Evolutionary conservation across 2,329 filamentous ascomycete species (phyloP).

Genomic region (Dryadomyces quercivorus): DNA sequence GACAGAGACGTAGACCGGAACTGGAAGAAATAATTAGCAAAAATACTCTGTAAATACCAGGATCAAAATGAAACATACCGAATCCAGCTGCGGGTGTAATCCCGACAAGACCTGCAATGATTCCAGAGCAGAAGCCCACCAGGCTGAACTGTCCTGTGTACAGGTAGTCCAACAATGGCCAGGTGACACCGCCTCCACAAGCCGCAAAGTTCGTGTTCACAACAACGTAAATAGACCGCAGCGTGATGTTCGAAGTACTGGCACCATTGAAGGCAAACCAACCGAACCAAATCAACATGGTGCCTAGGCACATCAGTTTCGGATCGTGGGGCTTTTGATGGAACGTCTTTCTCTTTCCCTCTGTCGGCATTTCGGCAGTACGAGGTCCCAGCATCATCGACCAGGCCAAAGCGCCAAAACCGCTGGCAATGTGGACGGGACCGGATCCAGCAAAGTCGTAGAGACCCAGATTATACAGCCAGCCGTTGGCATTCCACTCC

Average conservation of each 20-base stretch:
- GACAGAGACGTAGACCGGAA: conserved; percentile 37
- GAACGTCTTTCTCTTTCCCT: conserved; percentile 29
- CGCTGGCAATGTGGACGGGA: conserved; percentile 51
- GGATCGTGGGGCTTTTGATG: conserved; percentile 48
- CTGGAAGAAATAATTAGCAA: conserved; percentile 1
- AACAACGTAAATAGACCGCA: conserved; percentile 41
- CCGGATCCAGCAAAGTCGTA: conserved; percentile 51
- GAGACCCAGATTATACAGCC: conserved; percentile 45
- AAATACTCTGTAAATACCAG: too few species aligned
- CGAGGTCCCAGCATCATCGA: conserved; percentile 42
- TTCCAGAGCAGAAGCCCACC: conserved; percentile 39
- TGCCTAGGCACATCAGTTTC: conserved; percentile 50
- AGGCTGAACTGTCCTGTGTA: conserved; percentile 34
- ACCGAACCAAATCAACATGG: conserved; percentile 53
- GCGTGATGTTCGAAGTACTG: conserved; percentile 35
- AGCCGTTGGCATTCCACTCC: conserved; percentile 57
- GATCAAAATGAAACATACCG: not conserved
- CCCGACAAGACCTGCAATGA: conserved; percentile 43
- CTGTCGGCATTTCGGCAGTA: not conserved
- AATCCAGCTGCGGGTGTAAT: conserved; percentile 47
- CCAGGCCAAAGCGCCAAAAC: conserved; percentile 52
- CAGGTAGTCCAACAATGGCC: conserved; percentile 39
- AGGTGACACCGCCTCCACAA: conserved; percentile 38
- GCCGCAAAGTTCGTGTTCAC: conserved; percentile 49
- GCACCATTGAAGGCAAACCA: conserved; percentile 43